Conservation (phyloP, 441 rosid species). For the Populus trichocarpa region DNA sequence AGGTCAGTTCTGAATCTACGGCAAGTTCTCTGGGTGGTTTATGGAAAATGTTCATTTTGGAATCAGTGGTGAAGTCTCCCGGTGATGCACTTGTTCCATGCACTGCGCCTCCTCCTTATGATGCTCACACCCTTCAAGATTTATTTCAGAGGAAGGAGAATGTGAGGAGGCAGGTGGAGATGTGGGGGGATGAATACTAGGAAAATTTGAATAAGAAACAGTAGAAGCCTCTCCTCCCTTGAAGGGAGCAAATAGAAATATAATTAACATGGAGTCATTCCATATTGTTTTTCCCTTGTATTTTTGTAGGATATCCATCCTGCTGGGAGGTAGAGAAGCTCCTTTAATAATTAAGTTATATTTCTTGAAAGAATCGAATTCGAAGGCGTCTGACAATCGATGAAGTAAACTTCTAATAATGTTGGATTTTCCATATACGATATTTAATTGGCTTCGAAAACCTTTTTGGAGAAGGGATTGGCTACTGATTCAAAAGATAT, state of each 20-base stretch:
- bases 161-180: background rate
- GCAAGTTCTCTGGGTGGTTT: conserved; percentile 37
- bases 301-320: background rate
- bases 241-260: background rate
- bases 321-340: conserved; percentile 31
- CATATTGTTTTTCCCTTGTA: background rate
- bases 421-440: background rate
- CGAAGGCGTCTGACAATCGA: conserved; percentile 28
- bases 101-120: background rate
- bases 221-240: background rate
- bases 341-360: conserved; percentile 14
- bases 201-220: background rate
- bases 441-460: no score
- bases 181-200: background rate
- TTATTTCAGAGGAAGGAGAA: background rate
- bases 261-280: no score
- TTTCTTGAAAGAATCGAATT: conserved; percentile 21
- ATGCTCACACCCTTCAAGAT: background rate
- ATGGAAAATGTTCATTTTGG: conserved; percentile 49
- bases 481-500: no score
- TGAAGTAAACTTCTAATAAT: background rate
- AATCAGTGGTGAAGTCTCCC: conserved; percentile 25
- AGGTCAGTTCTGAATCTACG: conserved; percentile 30
- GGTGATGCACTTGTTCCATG: background rate
- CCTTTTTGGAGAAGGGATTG: no score